Evolutionary conservation across 495 filamentous ascomycete species (phyloP).

Genomic region (Aspergillus egyptiacus): DNA sequence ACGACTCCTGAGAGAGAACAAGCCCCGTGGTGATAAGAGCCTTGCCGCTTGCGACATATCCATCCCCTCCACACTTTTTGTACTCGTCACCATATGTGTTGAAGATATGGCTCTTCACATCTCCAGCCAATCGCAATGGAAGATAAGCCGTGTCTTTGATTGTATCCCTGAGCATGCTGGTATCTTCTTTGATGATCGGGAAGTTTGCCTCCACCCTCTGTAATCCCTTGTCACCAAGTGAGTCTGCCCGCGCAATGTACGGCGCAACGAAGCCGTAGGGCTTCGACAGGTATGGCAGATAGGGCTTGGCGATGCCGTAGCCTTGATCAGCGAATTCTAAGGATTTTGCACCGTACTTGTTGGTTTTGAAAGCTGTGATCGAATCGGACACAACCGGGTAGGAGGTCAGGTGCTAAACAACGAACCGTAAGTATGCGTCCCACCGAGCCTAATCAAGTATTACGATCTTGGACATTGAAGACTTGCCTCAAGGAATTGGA

Average conservation of each 20-base stretch:
- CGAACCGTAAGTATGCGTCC: conserved; percentile 4
- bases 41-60: conserved; percentile 62
- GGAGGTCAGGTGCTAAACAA: conserved; percentile 65
- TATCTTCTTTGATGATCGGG: conserved; percentile 85
- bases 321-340: conserved; percentile 62
- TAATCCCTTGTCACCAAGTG: conserved; percentile 69
- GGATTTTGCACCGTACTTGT: conserved; percentile 75
- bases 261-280: conserved; percentile 75
- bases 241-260: conserved; percentile 76
- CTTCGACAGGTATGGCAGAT: conserved; percentile 69
- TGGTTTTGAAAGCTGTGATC: conserved; percentile 68
- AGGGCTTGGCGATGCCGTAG: conserved; percentile 64
- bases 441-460: neutral
- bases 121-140: conserved; percentile 58
- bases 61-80: conserved; percentile 67
- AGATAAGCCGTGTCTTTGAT: conserved; percentile 58
- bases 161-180: conserved; percentile 63
- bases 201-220: conserved; percentile 68
- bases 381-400: conserved; percentile 82
- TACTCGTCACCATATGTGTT: conserved; percentile 67
- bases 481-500: conserved; percentile 63
- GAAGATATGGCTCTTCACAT: conserved; percentile 70
- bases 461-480: neutral
- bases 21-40: conserved; percentile 69
- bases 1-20: conserved; percentile 61